Evolutionary conservation across 1,284 basidiomycete genomes (phyloP), one percentile per base, ranked within the genome.

Genomic region (Cryptococcus depauperatus): DNA sequence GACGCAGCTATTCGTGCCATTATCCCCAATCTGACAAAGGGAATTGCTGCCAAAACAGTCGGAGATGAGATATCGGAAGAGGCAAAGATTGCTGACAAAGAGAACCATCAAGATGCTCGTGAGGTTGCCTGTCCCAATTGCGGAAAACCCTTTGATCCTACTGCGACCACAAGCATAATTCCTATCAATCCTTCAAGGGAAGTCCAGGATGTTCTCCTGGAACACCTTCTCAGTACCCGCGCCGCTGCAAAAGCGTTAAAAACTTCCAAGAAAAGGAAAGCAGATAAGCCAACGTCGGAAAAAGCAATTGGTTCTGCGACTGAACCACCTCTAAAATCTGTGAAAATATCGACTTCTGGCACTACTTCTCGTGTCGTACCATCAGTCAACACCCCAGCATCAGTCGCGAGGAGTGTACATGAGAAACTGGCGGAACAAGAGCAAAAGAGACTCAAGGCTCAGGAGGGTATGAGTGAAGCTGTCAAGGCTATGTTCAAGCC

Each of bases 401-500:
- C 44, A 11, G 37, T 62, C 9, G 44, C 48, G 8, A 43, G 52
- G 10, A 61, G 59, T 1, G 69, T 72, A 1, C 57, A 61, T 21
- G 57, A 66, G 19, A 64, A 70, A 50, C 58, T 73, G 16, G 62
- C 64, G 1, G 70, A 66, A 44, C 62, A 69, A 29, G 71, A 73
- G 51, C 57, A 62, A 49, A 68, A 67, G 51, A 54, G 71, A 18
- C 43, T 62, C 29, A 61, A 51, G 14, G 62, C 63, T 1, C 61
- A 66, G 49, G 65, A 59, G n/a, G 64, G 63, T 10, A 70, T 71
- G 68, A 69, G 65, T 37, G 68, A 67, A 30, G 70, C 70, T 14
- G 69, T 73, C 22, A 65, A 64, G 55, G 54, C 64, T 4, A 66
- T 73, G 61, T 73, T 69, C 57, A 59, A 51, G 41, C 45, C 60